Base-by-base conservation (phyloP, 2,329 filamentous ascomycete species). In the Ceratocystis lukuohia region DNA sequence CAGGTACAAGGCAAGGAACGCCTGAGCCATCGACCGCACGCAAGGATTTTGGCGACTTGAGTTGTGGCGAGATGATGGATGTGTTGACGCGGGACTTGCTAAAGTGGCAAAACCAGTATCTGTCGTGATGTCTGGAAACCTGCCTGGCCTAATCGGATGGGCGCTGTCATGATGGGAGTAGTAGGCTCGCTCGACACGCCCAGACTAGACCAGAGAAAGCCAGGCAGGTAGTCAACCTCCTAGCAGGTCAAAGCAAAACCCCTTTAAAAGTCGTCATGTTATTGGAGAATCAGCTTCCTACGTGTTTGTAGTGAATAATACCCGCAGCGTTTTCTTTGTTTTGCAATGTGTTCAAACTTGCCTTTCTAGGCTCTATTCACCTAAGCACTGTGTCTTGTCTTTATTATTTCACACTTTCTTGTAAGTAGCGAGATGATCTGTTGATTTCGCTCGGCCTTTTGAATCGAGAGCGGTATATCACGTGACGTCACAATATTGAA, bases 41-140 rank as follows among this genome's bases (percentile, higher is more conserved):
- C 20, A 81, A 78, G 71, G 82, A 86, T 0, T 96, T 96, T 74
- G 89, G 87, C 70, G 83, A 88, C 7, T 78, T 96, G 69, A 88
- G 80, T 67, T 91, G 88, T 70, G 80, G 89, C 69, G 89, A 95
- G 76, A 95, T 96, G 89, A 95, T 95, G 89, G 91, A 95, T 74
- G 82, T 85, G 71, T 76, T 96, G 74, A 92, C 88, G 69, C 82
- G 88, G 69, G 86, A 91, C 73, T 81, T 96, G 71, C 83, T 93
- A 70, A 88, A 88, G 72, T 96, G 90, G 90, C 90, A 96, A 76
- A 87, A 88, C 70, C 83, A 89, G 72, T 91, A 82, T 71, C 74
- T 77, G 65, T 76, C 70, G 73, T 69, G 17, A 69, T 46, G 12
- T 41, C 37, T 41, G 37, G 37, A 15, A 41, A 12, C 37, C 12